A percentile compares a stretch with the other conserved stretches of the same genome.
Conservation (phyloP, 139 green algal species). For the Chlorella sp. region DNA sequence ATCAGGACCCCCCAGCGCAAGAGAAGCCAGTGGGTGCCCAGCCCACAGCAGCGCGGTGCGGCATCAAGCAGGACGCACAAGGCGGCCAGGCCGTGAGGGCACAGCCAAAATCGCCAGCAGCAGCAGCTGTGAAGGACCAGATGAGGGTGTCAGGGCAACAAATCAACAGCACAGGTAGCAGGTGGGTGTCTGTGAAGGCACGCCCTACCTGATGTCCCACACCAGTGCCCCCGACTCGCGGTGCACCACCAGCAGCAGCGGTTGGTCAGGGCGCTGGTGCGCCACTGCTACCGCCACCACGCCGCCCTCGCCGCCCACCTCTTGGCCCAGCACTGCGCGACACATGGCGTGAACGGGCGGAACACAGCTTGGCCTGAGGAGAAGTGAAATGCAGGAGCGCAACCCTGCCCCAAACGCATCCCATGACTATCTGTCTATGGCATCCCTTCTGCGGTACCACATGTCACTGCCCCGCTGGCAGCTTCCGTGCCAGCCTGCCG, state of each 20-base stretch:
- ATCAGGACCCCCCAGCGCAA: not conserved
- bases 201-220: constrained; percentile 56
- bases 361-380: not conserved
- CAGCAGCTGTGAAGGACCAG: not conserved
- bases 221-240: constrained; percentile 43
- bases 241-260: constrained; percentile 57
- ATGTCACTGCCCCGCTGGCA: not conserved
- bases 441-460: not conserved
- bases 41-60: not conserved
- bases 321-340: constrained; percentile 50
- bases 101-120: not conserved
- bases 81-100: too few relatives aligned
- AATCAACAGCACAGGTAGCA: not conserved
- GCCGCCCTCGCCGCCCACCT: constrained; percentile 38
- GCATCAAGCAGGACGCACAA: not conserved
- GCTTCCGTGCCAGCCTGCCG: not conserved
- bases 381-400: too few relatives aligned
- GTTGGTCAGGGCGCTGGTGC: constrained; percentile 18
- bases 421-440: too few relatives aligned
- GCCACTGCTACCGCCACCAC: constrained; percentile 41
- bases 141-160: not conserved
- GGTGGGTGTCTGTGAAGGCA: not conserved
- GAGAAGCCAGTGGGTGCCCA: not conserved
- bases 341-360: not conserved
- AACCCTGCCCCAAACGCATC: too few relatives aligned